Base-by-base conservation (phyloP, 169 alveolate genomes). In the Plasmodium ovale region DNA sequence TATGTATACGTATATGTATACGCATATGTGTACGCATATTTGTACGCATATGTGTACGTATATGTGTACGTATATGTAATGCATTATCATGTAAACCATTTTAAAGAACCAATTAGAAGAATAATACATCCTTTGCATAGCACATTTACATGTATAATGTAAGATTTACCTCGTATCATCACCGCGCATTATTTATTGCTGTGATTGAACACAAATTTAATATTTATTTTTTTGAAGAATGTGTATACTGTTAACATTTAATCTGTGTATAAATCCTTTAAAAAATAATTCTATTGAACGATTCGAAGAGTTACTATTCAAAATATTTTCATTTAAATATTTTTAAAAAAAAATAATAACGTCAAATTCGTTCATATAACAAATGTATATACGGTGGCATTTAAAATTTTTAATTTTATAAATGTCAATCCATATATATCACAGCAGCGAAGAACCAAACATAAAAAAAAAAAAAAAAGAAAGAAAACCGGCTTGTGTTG, bases 301-400 rank as follows among this genome's bases (percentile, higher is more conserved):
- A 51, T 73, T 65, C 91, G 91, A 84, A 84, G 91, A 42, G 85
- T 65, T 84, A 68, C 51, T 84, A 84, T 84, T 67, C 10, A 6
- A 44, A 47, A 44, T 49, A 84, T 62, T 16, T 84, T 67, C 47
- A n/a, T 67, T 6, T 23, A 67, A 82, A 67, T 56, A 31, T 51
- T 47, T 47, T 47, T 56, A 27, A 31, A 58, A 47, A n/a, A 47
- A 31, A 51, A 84, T 84, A 84, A 53, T 84, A 68, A 51, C 85
- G 35, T 84, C 91, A 84, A 84, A 59, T 19, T 39, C 67, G 91
- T 84, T 84, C 91, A 84, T 84, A 84, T 21, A 84, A 67, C 91
- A 84, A 84, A 67, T 67, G 73, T 84, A 84, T 84, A 84, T 84
- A 58, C 91, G 91, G 91, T 84, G 91, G 91, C 91, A 67, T 84